Percentiles rank a stretch among this genome's conserved stretches.
Conservation (phyloP, 371 early-diverging fungal species). For the Mortierella sp. region DNA sequence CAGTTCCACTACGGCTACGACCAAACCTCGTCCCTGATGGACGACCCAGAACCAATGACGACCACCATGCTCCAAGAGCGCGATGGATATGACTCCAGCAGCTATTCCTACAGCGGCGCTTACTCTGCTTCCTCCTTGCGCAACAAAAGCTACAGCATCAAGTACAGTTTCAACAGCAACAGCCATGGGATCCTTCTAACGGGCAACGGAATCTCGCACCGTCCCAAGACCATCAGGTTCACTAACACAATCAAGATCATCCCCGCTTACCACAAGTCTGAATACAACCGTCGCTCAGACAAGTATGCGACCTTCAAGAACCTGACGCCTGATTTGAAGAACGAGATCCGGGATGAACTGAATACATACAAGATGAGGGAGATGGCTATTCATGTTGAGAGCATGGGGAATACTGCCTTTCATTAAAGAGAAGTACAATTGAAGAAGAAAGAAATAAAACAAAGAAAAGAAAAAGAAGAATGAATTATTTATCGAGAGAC, state of each 20-base stretch:
- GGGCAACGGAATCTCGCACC: background rate
- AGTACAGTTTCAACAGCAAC: background rate
- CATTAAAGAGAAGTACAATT: slow-evolving; percentile 36
- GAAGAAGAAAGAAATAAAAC: background rate
- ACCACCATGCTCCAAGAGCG: background rate
- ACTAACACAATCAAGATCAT: slow-evolving; percentile 67
- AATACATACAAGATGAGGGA: slow-evolving; percentile 76
- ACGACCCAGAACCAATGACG: background rate
- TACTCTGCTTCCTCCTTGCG: no score
- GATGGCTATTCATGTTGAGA: slow-evolving; percentile 76
- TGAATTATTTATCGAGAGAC: background rate
- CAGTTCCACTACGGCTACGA: slow-evolving; percentile 12
- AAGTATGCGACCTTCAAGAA: slow-evolving; percentile 73
- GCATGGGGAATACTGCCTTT: slow-evolving; percentile 60
- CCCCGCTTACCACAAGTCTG: slow-evolving; percentile 71
- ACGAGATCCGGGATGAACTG: slow-evolving; percentile 73
- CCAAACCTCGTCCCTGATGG: background rate
- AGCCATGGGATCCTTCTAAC: background rate
- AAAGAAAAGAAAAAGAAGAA: background rate
- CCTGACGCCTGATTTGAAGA: slow-evolving; percentile 74
- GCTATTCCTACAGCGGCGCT: background rate
- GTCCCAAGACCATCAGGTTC: slow-evolving; percentile 24
- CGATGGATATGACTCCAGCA: background rate
- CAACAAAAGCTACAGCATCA: no score
- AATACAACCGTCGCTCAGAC: slow-evolving; percentile 75